A percentile compares a stretch with the other conserved stretches of the same genome.
phyloP scores from a whole-genome alignment of 2,329 filamentous ascomycete species.

The Apiospora aurea region DNA sequence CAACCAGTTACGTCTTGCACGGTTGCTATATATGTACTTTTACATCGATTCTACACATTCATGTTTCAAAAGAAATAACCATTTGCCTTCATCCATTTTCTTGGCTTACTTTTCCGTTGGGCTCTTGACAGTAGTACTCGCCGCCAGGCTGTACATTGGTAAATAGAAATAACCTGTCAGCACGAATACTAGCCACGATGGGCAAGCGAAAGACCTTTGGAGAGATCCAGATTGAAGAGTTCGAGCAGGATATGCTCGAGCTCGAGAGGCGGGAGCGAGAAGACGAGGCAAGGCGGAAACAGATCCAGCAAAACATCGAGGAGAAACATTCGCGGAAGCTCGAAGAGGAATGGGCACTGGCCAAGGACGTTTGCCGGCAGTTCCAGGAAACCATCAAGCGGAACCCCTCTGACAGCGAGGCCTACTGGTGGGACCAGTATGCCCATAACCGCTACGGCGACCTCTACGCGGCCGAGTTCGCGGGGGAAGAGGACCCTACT shows the following conservation, averaged over 20 bases:
- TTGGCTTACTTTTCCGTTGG: background rate
- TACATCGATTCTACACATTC: no score
- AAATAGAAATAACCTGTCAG: background rate
- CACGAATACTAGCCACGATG: background rate
- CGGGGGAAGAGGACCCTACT: background rate
- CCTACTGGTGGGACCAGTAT: background rate
- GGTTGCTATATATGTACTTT: background rate
- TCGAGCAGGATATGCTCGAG: background rate
- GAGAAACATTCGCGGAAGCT: background rate
- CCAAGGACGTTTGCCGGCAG: background rate
- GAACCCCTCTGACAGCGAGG: background rate
- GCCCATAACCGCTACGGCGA: background rate
- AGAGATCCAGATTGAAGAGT: background rate
- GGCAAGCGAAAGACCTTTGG: no score
- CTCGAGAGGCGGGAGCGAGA: background rate
- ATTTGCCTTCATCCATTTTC: background rate
- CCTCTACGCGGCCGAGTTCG: conserved; percentile 3
- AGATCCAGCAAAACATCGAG: no score
- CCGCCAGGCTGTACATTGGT: background rate
- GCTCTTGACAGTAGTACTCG: background rate
- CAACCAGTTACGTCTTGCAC: background rate
- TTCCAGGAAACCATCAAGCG: background rate
- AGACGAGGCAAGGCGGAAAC: background rate
- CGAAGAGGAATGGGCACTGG: background rate
- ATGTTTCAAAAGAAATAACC: background rate